Base-by-base conservation (phyloP, 192 early-diverging fungal genomes). In the Backusella luteola region DNA sequence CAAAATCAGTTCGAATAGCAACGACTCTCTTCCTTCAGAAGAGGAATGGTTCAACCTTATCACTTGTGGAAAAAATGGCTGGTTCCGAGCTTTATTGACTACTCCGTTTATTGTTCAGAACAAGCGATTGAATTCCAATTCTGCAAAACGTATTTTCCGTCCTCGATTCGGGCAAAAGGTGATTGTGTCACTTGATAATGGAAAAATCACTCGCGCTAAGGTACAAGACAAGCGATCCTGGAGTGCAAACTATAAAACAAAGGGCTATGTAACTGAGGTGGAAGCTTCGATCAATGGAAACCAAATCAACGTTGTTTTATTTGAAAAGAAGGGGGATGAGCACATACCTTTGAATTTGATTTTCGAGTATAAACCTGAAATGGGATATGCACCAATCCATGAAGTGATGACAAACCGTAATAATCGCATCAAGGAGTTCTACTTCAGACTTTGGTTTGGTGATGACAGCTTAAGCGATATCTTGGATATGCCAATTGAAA, bases 371-470 rank as follows among this genome's bases (percentile, higher is more conserved):
- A 86, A 87, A 49, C 92, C 95, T 26, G 84, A 86, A 71, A 90
- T 90, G 80, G 89, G 93, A 3, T 91, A 90, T 79, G 90, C 92
- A 75, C 92, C 93, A 19, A 95, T 98, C 78, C 96, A 97, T 76
- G 94, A 95, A 71, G 87, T 94, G 14, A 92, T 94, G 90, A 90
- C 92, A 34, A 93, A 90, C 21, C 89, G 95, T 63, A 95, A 93
- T 76, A 87, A 93, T 53, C 88, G 94, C 53, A 93, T 97, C 80
- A 94, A 93, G 80, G 85, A 89, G 36, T 97, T 98, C 85, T 98
- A 96, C 85, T 86, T 85, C 59, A 85, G 90, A 66, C 88, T 95
- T n/a, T 96, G 96, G 95, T 92, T 92, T 73, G 91, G 89, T 41
- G 81, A 76, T 14, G 81, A 85, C n/a, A 80, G 79, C 67, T 82